Conservation (phyloP, 441 rosid species). For the Eruca vesicaria region DNA sequence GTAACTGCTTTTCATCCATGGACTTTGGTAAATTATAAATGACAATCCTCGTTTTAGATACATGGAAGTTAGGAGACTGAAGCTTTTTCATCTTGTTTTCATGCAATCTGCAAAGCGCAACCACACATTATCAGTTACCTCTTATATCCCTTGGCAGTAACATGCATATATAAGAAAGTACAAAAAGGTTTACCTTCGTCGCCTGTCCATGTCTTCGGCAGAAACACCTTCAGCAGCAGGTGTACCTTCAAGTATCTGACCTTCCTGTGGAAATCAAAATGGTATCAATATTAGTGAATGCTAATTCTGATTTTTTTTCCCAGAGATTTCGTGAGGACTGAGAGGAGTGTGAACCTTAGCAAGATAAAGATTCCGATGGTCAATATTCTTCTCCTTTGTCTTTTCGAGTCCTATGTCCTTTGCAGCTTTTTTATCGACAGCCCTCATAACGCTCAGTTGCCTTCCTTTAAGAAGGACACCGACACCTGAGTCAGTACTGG, state of each 20-base stretch:
- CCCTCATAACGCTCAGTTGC: conserved; percentile 70
- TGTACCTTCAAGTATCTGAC: conserved; percentile 81
- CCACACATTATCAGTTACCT: conserved; percentile 12
- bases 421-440: conserved; percentile 82
- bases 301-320: conserved; percentile 14
- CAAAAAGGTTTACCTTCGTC: conserved; percentile 43
- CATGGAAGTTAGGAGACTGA: conserved; percentile 90
- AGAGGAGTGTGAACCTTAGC: conserved; percentile 59
- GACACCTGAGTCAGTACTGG: conserved; percentile 56
- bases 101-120: conserved; percentile 58
- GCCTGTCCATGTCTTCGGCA: conserved; percentile 70
- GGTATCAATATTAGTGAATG: not conserved
- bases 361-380: conserved; percentile 81
- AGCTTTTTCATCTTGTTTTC: conserved; percentile 86
- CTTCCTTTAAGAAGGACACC: conserved; percentile 85
- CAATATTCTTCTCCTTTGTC: conserved; percentile 64
- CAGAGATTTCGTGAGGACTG: not conserved
- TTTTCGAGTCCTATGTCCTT: conserved; percentile 70
- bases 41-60: conserved; percentile 75
- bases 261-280: conserved; percentile 60
- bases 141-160: conserved; percentile 3
- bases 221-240: conserved; percentile 94
- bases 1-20: conserved; percentile 66
- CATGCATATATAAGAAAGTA: not conserved
- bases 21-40: conserved; percentile 84